Evolutionary conservation across 805 yeast species (phyloP), one percentile per base, ranked within the genome.

Genomic region (Candida stauntonica): DNA sequence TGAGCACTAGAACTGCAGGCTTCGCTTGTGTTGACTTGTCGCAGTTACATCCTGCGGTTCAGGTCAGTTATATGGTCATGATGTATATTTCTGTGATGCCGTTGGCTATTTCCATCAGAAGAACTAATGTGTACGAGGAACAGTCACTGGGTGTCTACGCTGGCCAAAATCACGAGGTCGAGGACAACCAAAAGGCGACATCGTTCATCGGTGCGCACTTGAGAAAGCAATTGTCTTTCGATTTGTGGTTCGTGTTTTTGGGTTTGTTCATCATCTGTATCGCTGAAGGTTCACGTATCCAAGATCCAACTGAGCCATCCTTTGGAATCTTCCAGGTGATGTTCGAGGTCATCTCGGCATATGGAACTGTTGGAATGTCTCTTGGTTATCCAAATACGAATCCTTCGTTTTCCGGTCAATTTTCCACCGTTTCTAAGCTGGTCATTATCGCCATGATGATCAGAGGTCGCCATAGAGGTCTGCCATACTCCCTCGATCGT

Each of bases 51-150:
- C 93, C 97, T 0, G 93, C 96, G 0, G 86, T 91, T 35, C 96
- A 88, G 60, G 95, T 93, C 20, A 79, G 93, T 51, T 93, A 93
- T 59, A 73, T 87, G 79, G 73, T 93, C 44, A 91, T 93, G 98
- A 93, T 93, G 99, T 93, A 93, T 64, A 88, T 93, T 19, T 91
- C 98, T 13, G 97, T 91, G 31, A 70, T 89, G 57, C 99, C 99
- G 1, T 67, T 93, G 51, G 99, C 99, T 23, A 93, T 93, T 47
- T 86, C 96, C 27, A 88, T 93, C 46, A 79, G 99, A 65, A 76
- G 97, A 60, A 93, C 99, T 15, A 93, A 93, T 59, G 99, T 93
- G 39, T 93, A 93, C 64, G 99, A 93, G 59, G 99, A 93, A 55
- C 98, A 88, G 57, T 85, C 96, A 0, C 64, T 93, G 40, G 99